These are phyloP conservation scores for Vitis hybrid DNA, from an alignment of 177 flowering plant species.

Conservation along the genomic window DNA sequence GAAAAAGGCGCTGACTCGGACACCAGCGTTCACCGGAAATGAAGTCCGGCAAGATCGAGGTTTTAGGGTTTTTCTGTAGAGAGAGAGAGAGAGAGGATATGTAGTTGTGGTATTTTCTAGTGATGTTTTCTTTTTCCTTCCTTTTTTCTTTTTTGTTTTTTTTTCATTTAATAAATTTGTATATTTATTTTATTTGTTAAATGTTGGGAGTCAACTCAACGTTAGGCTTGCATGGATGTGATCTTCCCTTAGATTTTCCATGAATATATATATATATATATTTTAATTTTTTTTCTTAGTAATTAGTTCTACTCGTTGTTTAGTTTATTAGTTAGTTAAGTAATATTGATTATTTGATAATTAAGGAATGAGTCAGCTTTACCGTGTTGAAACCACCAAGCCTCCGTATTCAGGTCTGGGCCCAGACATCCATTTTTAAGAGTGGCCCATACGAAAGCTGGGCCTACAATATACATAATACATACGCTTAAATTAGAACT, in stretches of 20 bases:
- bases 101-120: too few relatives aligned
- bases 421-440: too few relatives aligned
- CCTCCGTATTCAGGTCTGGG: too few relatives aligned
- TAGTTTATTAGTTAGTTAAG: background rate
- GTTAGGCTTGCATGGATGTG: conserved; percentile 37
- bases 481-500: too few relatives aligned
- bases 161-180: background rate
- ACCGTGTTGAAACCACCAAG: too few relatives aligned
- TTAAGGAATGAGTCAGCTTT: too few relatives aligned
- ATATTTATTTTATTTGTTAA: conserved; percentile 5
- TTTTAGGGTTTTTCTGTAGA: conserved; percentile 20
- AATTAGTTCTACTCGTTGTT: background rate
- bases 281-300: background rate
- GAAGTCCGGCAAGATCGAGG: conserved; percentile 9
- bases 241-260: conserved; percentile 10
- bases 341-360: too few relatives aligned
- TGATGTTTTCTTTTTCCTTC: too few relatives aligned
- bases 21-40: background rate
- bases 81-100: conserved; percentile 10
- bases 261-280: background rate
- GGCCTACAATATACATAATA: too few relatives aligned
- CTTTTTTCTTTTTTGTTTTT: background rate
- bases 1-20: background rate
- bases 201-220: conserved; percentile 35
- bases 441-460: too few relatives aligned